Evolutionary conservation across 352 stramenopile species (phyloP), one percentile per base, ranked within the genome.

Genomic region (Achlya hypogyna): DNA sequence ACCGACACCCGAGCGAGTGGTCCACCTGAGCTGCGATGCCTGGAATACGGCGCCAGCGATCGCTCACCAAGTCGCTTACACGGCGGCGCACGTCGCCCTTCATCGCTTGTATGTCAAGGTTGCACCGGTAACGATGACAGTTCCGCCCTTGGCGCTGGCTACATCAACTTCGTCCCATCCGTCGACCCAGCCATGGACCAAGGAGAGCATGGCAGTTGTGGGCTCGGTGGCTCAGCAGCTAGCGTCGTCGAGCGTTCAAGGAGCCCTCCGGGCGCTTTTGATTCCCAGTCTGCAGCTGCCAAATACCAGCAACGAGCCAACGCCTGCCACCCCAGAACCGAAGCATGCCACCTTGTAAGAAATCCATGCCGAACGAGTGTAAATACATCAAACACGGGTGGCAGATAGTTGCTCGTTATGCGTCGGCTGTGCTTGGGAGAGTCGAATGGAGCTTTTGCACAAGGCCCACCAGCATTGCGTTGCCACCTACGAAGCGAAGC

Each of bases 401-500:
- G 2, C 38, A 3, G 38, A 10, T 45, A 45, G 12, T 10, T n/a
- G n/a, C n/a, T n/a, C n/a, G n/a, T n/a, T n/a, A n/a, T n/a, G n/a
- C n/a, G n/a, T n/a, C n/a, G n/a, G n/a, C n/a, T n/a, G n/a, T n/a
- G n/a, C n/a, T n/a, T n/a, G 25, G 42, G 18, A 67, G 51, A 10
- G 60, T 59, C 18, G n/a, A 23, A 45, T 67, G 60, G 5, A 67
- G 32, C n/a, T 56, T 67, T 16, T 67, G 22, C 5, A 67, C 47
- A 16, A 67, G 47, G n/a, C 60, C 60, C 18, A 34, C 23, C 8
- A 67, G 51, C 31, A 60, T 40, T 9, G 31, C 4, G 25, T 67
- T 67, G 18, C 60, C 60, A 5, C 58, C 58, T 65, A 65, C 28
- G 29, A 51, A 51, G 22, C 12, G 4, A 51, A 16, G 10, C 16